phyloP scores from a whole-genome alignment of 768 basidiomycete species.

The Panaeolus cyanescens region DNA sequence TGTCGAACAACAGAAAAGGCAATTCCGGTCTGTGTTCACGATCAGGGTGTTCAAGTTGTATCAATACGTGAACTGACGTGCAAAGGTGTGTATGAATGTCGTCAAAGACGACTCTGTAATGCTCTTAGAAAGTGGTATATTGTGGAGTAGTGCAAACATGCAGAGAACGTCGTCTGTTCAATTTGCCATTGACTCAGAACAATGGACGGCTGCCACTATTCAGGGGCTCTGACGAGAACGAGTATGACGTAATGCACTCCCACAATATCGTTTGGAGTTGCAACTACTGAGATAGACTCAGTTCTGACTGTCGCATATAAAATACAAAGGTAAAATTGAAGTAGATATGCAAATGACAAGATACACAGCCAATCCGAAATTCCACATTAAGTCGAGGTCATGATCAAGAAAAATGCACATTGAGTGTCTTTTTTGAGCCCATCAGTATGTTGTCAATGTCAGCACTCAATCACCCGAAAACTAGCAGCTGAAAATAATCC shows the following conservation, averaged over 20 bases:
- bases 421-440: background rate
- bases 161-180: background rate
- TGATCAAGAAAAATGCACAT: background rate
- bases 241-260: background rate
- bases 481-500: background rate
- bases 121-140: background rate
- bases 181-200: background rate
- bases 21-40: background rate
- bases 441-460: too few relatives aligned
- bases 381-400: too few relatives aligned
- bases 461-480: too few relatives aligned
- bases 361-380: too few relatives aligned
- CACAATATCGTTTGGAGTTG: background rate
- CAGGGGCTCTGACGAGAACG: background rate
- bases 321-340: too few relatives aligned
- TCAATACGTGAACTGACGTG: background rate
- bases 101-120: background rate
- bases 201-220: background rate
- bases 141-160: background rate
- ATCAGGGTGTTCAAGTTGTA: too few relatives aligned
- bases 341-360: too few relatives aligned
- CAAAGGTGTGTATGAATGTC: background rate
- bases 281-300: background rate
- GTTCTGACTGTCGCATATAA: too few relatives aligned
- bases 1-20: background rate